Percentiles rank a stretch among this genome's conserved stretches.
Conservation (phyloP, 2,329 filamentous ascomycete genomes). For the Alternaria arborescens region DNA sequence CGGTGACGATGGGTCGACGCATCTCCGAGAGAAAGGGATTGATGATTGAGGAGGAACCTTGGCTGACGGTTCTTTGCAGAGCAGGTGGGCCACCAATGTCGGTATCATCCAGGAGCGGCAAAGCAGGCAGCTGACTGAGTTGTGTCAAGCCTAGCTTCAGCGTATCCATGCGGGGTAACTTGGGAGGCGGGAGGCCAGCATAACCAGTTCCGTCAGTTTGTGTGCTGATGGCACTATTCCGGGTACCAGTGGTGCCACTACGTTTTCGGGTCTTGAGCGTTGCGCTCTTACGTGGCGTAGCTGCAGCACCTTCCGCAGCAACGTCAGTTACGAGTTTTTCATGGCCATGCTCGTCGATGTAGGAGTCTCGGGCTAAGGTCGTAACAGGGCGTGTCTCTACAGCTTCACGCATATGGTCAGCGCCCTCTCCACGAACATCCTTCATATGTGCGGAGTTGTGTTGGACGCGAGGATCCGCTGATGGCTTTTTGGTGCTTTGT, state of each 20-base stretch:
- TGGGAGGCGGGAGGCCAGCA: constrained; percentile 67
- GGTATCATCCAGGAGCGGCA: constrained; percentile 77
- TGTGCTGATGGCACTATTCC: constrained; percentile 41
- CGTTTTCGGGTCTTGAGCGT: constrained; percentile 43
- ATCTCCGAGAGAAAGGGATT: constrained; percentile 70
- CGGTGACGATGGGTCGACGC: constrained; percentile 75
- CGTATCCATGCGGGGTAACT: constrained; percentile 67
- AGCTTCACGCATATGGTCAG: constrained; percentile 72
- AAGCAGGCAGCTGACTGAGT: constrained; percentile 72
- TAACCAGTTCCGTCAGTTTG: constrained; percentile 55
- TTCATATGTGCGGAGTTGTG: constrained; percentile 70
- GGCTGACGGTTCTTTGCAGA: constrained; percentile 61
- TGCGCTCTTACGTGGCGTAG: constrained; percentile 58
- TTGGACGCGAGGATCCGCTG: constrained; percentile 66
- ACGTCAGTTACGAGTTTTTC: constrained; percentile 76
- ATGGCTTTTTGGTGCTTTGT: constrained; percentile 63
- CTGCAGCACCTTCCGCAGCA: constrained; percentile 64
- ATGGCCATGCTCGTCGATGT: constrained; percentile 68
- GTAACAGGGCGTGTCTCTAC: constrained; percentile 64
- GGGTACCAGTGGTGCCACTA: constrained; percentile 46
- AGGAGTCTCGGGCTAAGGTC: constrained; percentile 74
- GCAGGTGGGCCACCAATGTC: constrained; percentile 78
- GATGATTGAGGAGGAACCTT: constrained; percentile 58
- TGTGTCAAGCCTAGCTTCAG: constrained; percentile 73
- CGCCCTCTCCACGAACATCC: constrained; percentile 80